phyloP scores from a whole-genome alignment of 1,139 yeast species.

The Yamadazyma pseudoaaseri region DNA sequence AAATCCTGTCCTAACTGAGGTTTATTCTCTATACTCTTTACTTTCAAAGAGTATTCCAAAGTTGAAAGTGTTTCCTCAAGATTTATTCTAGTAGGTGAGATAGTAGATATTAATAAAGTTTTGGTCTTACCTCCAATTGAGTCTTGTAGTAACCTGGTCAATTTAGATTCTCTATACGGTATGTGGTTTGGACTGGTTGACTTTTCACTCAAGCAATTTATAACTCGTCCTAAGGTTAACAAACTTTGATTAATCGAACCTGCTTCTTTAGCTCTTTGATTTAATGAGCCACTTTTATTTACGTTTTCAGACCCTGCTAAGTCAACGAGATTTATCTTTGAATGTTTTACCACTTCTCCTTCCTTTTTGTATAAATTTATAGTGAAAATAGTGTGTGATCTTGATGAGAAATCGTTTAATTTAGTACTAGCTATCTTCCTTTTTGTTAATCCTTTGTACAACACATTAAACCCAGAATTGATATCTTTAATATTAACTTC shows the following conservation, averaged over 20 bases:
- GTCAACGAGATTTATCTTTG: constrained; percentile 79
- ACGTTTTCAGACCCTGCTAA: constrained; percentile 89
- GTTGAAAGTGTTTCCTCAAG: constrained; percentile 81
- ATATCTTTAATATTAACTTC: constrained; percentile 55
- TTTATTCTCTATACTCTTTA: constrained; percentile 71
- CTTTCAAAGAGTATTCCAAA: constrained; percentile 80
- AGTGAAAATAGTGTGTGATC: constrained; percentile 74
- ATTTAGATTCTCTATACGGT: constrained; percentile 83
- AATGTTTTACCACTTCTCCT: constrained; percentile 45
- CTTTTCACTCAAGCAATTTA: constrained; percentile 55
- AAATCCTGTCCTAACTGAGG: constrained; percentile 60
- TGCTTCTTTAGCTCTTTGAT: constrained; percentile 81
- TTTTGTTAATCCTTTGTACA: constrained; percentile 54
- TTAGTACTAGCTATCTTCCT: constrained; percentile 70
- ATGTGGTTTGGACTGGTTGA: constrained; percentile 42
- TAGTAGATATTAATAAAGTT: constrained; percentile 76
- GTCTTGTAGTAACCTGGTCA: constrained; percentile 76
- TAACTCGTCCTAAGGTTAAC: constrained; percentile 80
- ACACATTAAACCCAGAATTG: constrained; percentile 50
- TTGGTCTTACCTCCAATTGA: constrained; percentile 82
- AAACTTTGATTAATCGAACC: constrained; percentile 85
- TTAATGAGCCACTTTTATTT: constrained; percentile 73
- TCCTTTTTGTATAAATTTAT: constrained; percentile 53
- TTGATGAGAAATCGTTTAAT: constrained; percentile 65
- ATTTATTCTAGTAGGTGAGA: constrained; percentile 75